phyloP scores from a whole-genome alignment of 208 protist genomes.

The Leishmania martiniquensis region DNA sequence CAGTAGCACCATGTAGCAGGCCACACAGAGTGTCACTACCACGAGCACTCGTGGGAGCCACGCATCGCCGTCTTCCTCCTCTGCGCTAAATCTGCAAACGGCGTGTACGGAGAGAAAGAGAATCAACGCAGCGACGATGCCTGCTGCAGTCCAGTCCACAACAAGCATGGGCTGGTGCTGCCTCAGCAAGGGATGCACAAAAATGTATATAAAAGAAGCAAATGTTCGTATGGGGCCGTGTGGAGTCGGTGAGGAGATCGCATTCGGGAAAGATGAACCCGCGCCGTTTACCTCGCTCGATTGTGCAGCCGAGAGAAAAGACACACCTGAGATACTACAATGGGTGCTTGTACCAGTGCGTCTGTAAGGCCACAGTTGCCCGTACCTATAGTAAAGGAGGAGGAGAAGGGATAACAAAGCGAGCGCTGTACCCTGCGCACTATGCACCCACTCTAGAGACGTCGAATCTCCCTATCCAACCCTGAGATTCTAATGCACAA shows the following conservation, averaged over 20 bases:
- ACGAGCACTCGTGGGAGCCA: conserved; percentile 56
- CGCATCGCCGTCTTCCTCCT: conserved; percentile 71
- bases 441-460: background rate
- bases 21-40: conserved; percentile 41
- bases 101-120: conserved; percentile 57
- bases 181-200: background rate
- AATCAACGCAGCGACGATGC: conserved; percentile 51
- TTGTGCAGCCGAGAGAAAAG: background rate
- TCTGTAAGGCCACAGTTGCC: background rate
- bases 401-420: background rate
- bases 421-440: background rate
- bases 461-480: background rate
- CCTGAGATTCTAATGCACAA: background rate
- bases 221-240: background rate
- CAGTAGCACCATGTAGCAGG: conserved; percentile 83
- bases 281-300: background rate
- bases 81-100: conserved; percentile 46
- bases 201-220: conserved; percentile 7
- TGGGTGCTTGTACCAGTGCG: background rate
- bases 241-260: background rate
- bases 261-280: background rate
- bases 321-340: background rate
- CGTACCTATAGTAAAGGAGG: background rate
- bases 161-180: conserved; percentile 6
- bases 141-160: conserved; percentile 54